Conservation (phyloP, 805 yeast genomes). For the Pichia insulana region DNA sequence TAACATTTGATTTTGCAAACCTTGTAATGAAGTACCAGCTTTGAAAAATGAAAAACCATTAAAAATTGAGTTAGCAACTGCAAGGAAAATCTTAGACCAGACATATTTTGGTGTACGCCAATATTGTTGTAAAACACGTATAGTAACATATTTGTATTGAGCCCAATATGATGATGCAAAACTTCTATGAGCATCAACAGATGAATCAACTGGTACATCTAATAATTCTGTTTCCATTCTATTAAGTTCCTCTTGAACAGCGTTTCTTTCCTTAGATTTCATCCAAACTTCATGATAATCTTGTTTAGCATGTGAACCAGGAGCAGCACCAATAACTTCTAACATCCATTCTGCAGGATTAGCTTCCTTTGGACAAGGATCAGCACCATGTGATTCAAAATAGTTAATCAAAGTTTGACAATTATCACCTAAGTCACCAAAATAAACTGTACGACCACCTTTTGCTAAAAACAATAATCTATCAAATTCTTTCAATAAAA, state of each 20-base stretch:
- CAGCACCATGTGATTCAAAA: conserved; percentile 59
- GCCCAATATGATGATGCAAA: conserved; percentile 39
- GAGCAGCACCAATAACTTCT: conserved; percentile 77
- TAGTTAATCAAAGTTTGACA: conserved; percentile 34
- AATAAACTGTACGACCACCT: not conserved
- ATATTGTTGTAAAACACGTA: conserved; percentile 50
- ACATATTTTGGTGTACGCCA: conserved; percentile 58
- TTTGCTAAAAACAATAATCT: not conserved
- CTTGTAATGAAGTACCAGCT: conserved; percentile 52
- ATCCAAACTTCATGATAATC: conserved; percentile 75
- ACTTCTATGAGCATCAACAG: conserved; percentile 28
- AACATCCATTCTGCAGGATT: conserved; percentile 93
- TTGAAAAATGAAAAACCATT: conserved; percentile 65
- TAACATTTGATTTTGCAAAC: conserved; percentile 78
- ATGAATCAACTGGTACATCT: conserved; percentile 26
- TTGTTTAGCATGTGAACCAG: conserved; percentile 65
- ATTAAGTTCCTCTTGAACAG: conserved; percentile 51
- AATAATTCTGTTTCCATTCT: conserved; percentile 53
- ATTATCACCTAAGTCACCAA: not conserved
- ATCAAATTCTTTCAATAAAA: not conserved
- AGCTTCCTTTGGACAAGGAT: conserved; percentile 56
- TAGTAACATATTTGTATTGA: conserved; percentile 38
- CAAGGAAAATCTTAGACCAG: conserved; percentile 48
- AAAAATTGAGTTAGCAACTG: conserved; percentile 46
- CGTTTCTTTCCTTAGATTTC: conserved; percentile 52